phyloP scores from a whole-genome alignment of 1,284 basidiomycete species.

The Sporisorium sorghi region DNA sequence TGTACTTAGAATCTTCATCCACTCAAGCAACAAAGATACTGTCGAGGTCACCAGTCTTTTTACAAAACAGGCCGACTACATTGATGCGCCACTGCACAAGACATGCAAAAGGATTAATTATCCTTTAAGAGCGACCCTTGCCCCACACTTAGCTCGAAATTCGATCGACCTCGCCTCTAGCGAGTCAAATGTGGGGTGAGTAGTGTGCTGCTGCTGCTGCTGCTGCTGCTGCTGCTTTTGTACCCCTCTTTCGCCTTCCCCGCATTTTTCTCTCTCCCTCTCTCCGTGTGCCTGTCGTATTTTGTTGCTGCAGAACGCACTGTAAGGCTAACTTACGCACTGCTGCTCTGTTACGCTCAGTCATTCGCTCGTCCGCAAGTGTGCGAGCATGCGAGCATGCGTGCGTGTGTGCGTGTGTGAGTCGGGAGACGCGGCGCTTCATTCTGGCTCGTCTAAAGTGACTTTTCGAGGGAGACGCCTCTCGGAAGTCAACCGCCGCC shows the following conservation, averaged over 20 bases:
- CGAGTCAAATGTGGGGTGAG: too few relatives aligned
- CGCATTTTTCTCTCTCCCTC: background rate
- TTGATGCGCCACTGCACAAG: too few relatives aligned
- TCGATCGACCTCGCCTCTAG: constrained; percentile 1
- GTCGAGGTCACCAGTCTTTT: too few relatives aligned
- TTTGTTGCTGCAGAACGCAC: background rate
- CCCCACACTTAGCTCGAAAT: background rate
- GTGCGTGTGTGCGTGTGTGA: background rate
- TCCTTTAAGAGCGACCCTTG: too few relatives aligned
- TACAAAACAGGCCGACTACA: too few relatives aligned
- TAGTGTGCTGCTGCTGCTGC: too few relatives aligned
- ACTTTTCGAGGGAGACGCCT: background rate
- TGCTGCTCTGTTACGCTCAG: background rate
- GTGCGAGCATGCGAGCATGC: too few relatives aligned
- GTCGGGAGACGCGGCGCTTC: background rate
- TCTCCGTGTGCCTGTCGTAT: too few relatives aligned
- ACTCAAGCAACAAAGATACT: too few relatives aligned
- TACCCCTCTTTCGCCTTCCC: constrained; percentile 1
- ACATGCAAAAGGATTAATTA: too few relatives aligned
- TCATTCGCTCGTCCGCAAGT: background rate
- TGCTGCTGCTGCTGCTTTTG: too few relatives aligned
- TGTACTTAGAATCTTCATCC: too few relatives aligned
- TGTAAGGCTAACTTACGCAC: background rate
- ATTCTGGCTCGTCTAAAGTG: background rate
- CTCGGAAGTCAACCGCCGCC: constrained; percentile 2